Evolutionary conservation across 2,329 filamentous ascomycete genomes (phyloP).

Genomic region (Colletotrichum orchidophilum): DNA sequence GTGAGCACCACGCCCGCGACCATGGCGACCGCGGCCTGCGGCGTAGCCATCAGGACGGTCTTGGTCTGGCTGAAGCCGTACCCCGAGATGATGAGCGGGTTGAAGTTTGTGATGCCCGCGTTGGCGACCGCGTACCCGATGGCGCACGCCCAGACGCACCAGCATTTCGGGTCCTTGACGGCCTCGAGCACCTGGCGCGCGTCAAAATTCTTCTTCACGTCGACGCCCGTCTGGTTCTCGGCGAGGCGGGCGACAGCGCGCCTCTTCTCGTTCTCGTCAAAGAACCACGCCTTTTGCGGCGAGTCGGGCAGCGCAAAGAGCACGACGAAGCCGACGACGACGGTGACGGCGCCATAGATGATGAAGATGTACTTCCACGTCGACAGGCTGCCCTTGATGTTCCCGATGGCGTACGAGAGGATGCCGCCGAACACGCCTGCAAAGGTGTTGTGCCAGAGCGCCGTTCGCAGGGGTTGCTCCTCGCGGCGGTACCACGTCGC

Average conservation of each 20-base stretch:
- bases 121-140: slow-evolving; percentile 73
- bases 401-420: slow-evolving; percentile 54
- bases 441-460: slow-evolving; percentile 67
- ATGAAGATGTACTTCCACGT: slow-evolving; percentile 62
- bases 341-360: slow-evolving; percentile 68
- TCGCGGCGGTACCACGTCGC: slow-evolving; percentile 56
- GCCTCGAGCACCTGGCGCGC: slow-evolving; percentile 71
- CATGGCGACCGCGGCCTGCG: slow-evolving; percentile 45
- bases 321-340: slow-evolving; percentile 65
- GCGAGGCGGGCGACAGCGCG: slow-evolving; percentile 77
- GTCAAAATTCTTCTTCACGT: slow-evolving; percentile 72
- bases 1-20: slow-evolving; percentile 38
- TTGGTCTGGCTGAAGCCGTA: slow-evolving; percentile 68
- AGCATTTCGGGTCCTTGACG: slow-evolving; percentile 59
- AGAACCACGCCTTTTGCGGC: slow-evolving; percentile 60
- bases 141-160: slow-evolving; percentile 69
- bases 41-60: slow-evolving; percentile 49
- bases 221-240: slow-evolving; percentile 79
- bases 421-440: slow-evolving; percentile 57
- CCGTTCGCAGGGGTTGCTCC: slow-evolving; percentile 72
- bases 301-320: slow-evolving; percentile 67
- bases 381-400: slow-evolving; percentile 38
- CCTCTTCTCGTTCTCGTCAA: slow-evolving; percentile 72
- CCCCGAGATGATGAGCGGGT: slow-evolving; percentile 69
- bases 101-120: slow-evolving; percentile 73